These are phyloP conservation scores for Plasmodium fragile DNA, from an alignment of 169 alveolate species.

Conservation along the genomic window DNA sequence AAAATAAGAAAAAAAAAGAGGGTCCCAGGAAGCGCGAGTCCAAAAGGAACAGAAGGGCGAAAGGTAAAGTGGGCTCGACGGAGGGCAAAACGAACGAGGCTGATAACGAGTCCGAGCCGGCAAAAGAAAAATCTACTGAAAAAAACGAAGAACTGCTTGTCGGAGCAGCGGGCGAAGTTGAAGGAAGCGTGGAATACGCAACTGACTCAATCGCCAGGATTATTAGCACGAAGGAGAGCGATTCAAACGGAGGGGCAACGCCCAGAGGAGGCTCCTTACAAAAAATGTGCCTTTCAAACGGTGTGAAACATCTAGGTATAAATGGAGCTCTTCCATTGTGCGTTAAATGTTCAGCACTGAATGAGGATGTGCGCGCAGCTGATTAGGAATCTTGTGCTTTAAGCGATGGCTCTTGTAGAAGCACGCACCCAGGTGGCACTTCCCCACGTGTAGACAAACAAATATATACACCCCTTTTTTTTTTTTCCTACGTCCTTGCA, in stretches of 20 bases:
- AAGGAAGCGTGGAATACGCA: not conserved
- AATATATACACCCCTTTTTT: not conserved
- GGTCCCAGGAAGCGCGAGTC: not conserved
- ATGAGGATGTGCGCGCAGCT: not conserved
- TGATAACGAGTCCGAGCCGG: not conserved
- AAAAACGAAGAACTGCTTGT: not conserved
- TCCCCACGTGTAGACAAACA: not conserved
- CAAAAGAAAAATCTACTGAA: not conserved
- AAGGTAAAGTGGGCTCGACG: not conserved
- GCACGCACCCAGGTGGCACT: not conserved
- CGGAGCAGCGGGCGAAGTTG: not conserved
- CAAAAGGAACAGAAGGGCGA: not conserved
- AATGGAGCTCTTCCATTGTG: not conserved
- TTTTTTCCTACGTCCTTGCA: not conserved
- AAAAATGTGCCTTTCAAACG: not conserved
- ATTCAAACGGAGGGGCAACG: not conserved
- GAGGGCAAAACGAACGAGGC: not conserved
- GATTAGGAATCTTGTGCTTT: not conserved
- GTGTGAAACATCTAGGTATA: slow-evolving; percentile 24
- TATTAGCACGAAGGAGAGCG: slow-evolving; percentile 5
- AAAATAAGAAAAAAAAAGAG: not conserved
- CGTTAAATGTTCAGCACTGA: not conserved
- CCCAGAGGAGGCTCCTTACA: not conserved
- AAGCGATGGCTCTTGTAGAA: not conserved
- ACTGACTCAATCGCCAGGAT: not conserved